Conservation (phyloP, 2,329 filamentous ascomycete species). For the Sclerotinia spermophila region DNA sequence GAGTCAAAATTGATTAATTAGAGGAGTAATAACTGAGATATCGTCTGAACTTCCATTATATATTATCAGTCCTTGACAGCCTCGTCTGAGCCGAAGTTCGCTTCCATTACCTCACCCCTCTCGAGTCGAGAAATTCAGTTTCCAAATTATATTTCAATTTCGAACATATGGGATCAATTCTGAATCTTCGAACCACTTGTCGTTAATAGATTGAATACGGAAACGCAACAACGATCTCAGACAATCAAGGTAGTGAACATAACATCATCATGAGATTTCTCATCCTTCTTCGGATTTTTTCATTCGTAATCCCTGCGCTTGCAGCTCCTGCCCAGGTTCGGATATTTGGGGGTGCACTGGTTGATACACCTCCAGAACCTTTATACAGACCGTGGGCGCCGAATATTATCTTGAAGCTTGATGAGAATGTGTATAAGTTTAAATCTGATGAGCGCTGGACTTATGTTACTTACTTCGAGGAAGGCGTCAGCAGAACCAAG, state of each 20-base stretch:
- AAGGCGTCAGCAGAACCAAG: no score
- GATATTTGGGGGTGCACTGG: neutral
- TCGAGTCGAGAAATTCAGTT: neutral
- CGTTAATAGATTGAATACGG: neutral
- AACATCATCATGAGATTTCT: neutral
- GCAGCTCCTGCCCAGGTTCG: no score
- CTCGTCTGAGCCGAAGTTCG: neutral
- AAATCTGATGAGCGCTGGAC: neutral
- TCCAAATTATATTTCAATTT: neutral
- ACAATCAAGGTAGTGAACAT: neutral
- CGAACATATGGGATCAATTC: no score
- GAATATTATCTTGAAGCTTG: neutral
- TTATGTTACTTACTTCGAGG: neutral
- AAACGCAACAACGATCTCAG: neutral
- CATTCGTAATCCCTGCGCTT: neutral
- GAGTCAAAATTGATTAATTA: no score
- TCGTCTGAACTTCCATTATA: neutral
- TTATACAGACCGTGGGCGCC: no score
- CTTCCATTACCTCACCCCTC: neutral
- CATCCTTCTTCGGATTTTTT: neutral
- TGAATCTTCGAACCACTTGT: neutral
- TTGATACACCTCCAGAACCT: no score
- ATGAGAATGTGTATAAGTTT: fast-evolving
- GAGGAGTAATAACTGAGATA: no score
- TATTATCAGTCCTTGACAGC: neutral